phyloP scores from a whole-genome alignment of 2,329 filamentous ascomycete genomes.

The Ambrosiella cleistominuta region DNA sequence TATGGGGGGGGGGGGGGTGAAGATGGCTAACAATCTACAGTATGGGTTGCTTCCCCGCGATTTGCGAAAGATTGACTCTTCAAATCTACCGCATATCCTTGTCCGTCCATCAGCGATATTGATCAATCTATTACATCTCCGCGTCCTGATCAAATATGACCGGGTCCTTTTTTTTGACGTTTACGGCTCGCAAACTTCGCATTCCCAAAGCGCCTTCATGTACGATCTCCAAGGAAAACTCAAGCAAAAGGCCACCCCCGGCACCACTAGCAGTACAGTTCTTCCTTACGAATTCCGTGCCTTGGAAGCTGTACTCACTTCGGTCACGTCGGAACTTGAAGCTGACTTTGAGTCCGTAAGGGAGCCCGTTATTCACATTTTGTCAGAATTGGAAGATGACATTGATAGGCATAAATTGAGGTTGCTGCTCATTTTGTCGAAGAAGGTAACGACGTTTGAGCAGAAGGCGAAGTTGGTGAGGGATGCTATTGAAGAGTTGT shows the following conservation, averaged over 20 bases:
- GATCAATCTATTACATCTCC: conserved; percentile 88
- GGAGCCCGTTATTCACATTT: conserved; percentile 75
- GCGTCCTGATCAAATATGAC: conserved; percentile 87
- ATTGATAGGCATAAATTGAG: conserved; percentile 90
- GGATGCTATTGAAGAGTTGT: conserved; percentile 83
- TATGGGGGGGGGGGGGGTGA: not conserved
- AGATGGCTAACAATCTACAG: conserved; percentile 27
- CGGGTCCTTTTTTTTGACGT: conserved; percentile 90
- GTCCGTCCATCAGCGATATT: conserved; percentile 85
- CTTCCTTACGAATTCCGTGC: conserved; percentile 93
- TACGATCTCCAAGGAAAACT: conserved; percentile 91
- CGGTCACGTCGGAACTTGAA: conserved; percentile 79
- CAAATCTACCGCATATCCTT: conserved; percentile 84
- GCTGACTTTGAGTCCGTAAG: conserved; percentile 88
- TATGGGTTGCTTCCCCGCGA: conserved; percentile 88
- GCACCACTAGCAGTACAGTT: conserved; percentile 22
- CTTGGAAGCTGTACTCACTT: conserved; percentile 85
- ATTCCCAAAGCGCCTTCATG: conserved; percentile 93
- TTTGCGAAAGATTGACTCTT: conserved; percentile 93
- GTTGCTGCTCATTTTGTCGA: conserved; percentile 80
- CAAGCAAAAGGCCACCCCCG: conserved; percentile 45
- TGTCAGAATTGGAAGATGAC: conserved; percentile 85
- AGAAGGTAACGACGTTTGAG: conserved; percentile 91
- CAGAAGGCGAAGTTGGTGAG: conserved; percentile 89
- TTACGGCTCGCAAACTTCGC: conserved; percentile 84